Conservation (phyloP, 345 rosid species). For the Gossypium australe region DNA sequence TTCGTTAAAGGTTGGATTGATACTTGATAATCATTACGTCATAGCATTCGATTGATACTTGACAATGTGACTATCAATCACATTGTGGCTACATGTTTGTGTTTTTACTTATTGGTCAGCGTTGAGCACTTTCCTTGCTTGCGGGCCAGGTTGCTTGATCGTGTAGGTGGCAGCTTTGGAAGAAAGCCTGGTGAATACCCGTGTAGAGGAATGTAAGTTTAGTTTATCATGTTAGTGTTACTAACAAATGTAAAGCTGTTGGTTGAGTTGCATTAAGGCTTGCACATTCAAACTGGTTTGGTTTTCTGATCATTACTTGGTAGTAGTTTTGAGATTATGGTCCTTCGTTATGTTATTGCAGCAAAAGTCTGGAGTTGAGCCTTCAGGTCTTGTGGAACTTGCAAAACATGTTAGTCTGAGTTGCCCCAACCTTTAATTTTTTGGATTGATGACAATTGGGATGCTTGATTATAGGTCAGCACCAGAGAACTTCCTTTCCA, state of each 20-base stretch:
- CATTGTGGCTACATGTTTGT: background rate
- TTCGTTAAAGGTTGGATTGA: too few species aligned
- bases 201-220: conserved; percentile 93
- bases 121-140: conserved; percentile 8
- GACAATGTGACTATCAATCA: background rate
- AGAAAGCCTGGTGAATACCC: conserved; percentile 89
- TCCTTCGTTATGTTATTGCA: conserved; percentile 30
- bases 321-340: conserved; percentile 4
- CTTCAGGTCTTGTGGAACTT: conserved; percentile 71
- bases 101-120: background rate
- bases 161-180: conserved; percentile 53
- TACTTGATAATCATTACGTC: background rate
- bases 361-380: conserved; percentile 93
- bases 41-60: background rate
- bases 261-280: background rate
- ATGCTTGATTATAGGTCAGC: conserved; percentile 90
- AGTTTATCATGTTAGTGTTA: background rate
- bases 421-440: conserved; percentile 76
- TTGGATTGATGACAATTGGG: conserved; percentile 93
- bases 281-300: background rate
- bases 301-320: background rate
- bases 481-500: conserved; percentile 67
- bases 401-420: conserved; percentile 58
- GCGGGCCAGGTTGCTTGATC: conserved; percentile 76
- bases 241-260: background rate